Conservation (phyloP, 2,329 filamentous ascomycete genomes). For the Furcasterigmium furcatum region DNA sequence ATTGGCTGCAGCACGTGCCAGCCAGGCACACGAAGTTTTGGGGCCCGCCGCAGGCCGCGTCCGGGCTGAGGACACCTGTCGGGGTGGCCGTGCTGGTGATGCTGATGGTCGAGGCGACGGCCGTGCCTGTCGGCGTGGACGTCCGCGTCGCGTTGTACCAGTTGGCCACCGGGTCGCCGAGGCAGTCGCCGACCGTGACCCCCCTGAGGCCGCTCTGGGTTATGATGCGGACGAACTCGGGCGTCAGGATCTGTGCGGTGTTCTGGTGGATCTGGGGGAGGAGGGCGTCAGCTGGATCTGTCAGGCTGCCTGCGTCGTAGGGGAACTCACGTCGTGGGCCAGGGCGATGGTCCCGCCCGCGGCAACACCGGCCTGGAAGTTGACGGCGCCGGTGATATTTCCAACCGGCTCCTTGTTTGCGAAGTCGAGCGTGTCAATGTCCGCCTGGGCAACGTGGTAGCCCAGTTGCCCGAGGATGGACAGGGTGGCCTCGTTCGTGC, state of each 20-base stretch:
- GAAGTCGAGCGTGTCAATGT: conserved; percentile 58
- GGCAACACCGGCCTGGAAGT: conserved; percentile 20
- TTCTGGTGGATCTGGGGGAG: conserved; percentile 12
- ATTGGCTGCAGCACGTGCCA: conserved; percentile 14
- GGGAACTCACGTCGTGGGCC: conserved; percentile 40
- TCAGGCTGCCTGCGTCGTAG: conserved; percentile 30
- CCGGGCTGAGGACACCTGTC: conserved; percentile 10
- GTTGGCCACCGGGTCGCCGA: conserved; percentile 9
- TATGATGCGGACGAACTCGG: conserved; percentile 2
- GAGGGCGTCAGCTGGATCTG: too few relatives aligned
- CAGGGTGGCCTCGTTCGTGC: conserved; percentile 31
- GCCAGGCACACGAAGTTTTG: conserved; percentile 10
- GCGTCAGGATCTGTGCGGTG: conserved; percentile 7
- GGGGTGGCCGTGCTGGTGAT: conserved; percentile 13
- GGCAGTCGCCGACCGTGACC: conserved; percentile 9
- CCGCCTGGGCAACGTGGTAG: conserved; percentile 54
- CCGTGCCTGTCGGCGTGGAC: conserved; percentile 11
- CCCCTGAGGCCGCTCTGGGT: neutral
- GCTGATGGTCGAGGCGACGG: conserved; percentile 6
- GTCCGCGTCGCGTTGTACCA: conserved; percentile 13
- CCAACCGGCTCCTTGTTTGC: conserved; percentile 42
- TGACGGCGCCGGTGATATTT: conserved; percentile 43
- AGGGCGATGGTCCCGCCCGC: conserved; percentile 44
- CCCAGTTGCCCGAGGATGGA: conserved; percentile 33
- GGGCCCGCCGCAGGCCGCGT: conserved; percentile 10